Conservation (phyloP, 768 basidiomycete genomes). For the Leccinum disarticulatum region DNA sequence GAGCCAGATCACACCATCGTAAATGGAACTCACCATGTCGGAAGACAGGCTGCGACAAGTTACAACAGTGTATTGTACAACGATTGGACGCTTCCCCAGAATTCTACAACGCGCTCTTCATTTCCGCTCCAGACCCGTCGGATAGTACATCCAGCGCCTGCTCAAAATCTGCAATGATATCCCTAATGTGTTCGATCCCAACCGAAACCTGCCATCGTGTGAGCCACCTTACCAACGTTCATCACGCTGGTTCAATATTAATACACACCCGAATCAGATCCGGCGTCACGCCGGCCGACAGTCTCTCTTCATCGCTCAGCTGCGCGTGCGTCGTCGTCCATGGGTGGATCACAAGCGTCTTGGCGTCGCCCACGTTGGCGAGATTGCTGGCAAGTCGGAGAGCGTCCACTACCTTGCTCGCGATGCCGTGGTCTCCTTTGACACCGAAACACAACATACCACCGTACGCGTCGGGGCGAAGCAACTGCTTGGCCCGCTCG, state of each 20-base stretch:
- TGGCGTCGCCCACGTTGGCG: constrained; percentile 69
- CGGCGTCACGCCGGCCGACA: constrained; percentile 49
- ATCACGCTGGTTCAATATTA: neutral
- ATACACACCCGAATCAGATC: constrained; percentile 55
- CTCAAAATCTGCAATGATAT: constrained; percentile 49
- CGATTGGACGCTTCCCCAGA: neutral
- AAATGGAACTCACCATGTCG: too few relatives aligned
- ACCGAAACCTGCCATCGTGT: constrained; percentile 37
- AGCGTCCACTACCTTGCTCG: constrained; percentile 65
- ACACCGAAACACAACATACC: too few relatives aligned
- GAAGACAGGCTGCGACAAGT: too few relatives aligned
- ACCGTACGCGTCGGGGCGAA: too few relatives aligned
- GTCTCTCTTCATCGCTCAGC: constrained; percentile 47
- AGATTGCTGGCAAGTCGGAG: constrained; percentile 70
- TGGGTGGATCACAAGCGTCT: constrained; percentile 63
- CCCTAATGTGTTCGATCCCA: constrained; percentile 45
- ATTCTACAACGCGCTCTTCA: constrained; percentile 1
- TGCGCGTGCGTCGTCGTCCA: constrained; percentile 61
- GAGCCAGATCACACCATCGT: too few relatives aligned
- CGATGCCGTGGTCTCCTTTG: constrained; percentile 51
- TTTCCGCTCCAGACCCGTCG: neutral
- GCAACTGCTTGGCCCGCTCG: too few relatives aligned
- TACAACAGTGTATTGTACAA: neutral
- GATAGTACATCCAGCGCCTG: constrained; percentile 32
- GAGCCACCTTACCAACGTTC: neutral